Evolutionary conservation across 306 rosid species (phyloP), one percentile per base, ranked within the genome.

Genomic region (Fagus sylvatica): DNA sequence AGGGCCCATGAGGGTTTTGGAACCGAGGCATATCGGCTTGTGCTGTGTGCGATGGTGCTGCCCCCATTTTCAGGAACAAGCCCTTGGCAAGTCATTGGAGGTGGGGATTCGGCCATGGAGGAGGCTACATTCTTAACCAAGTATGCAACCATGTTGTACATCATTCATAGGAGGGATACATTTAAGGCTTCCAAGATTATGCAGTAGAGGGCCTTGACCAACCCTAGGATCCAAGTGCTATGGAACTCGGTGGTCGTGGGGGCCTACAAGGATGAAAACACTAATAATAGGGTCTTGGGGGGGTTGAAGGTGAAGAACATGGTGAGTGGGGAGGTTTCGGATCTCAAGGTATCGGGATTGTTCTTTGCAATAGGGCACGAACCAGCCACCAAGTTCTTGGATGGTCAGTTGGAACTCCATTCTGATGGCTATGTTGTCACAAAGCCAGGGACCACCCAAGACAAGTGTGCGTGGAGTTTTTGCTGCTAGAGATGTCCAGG

Each of bases 401-500:
- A 70, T 33, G 91, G 93, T 51, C 97, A 93, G 70, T 72, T 93
- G 9, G 80, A 85, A 36, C 82, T 91, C 5, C 94, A 93, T 84
- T 77, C 86, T 6, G 97, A 89, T 76, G 96, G 97, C 0, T 93
- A 93, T n/a, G 48, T 93, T 30, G 85, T 84, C 36, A 91, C 95
- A 1, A 75, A 86, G 77, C 88, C 90, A 0, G 98, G 98, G 30
- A 85, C 93, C 0, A 90, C 97, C 0, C 74, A 65, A 65, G 74
- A 90, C 98, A n/a, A 90, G 91, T 42, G 85, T 89, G 15, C 83
- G 54, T 13, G 98, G 98, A 28, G 96, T 94, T 30, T 94, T 94
- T 43, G 97, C 97, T 3, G 97, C 98, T 4, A 96, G 98, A 1
- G 98, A 91, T 73, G 97, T 94, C 34, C 96, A 91, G 87, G 98